Base-by-base conservation (phyloP, 2,329 filamentous ascomycete species). In the Alternaria solani region DNA sequence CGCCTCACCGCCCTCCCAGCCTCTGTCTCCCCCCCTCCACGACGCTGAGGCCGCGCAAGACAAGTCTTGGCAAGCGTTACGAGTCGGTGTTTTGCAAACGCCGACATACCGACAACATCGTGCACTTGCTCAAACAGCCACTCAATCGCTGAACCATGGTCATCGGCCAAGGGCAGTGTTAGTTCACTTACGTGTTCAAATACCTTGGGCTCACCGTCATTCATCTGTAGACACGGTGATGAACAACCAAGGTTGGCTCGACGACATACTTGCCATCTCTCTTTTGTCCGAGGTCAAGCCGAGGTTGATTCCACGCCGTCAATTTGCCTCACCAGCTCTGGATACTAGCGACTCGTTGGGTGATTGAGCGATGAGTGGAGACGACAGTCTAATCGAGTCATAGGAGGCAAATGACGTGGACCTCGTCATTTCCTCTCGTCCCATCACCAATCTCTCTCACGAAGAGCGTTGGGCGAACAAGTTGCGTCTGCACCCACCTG, bases 41-140 rank as follows among this genome's bases (percentile, higher is more conserved):
- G 8, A 12, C n/a, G 26, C 20, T 42, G 39, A 16, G 38, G 26
- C 43, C 46, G 42, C 53, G 51, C 51, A 53, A 53, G 36, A 20
- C 28, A 34, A 25, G 1, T 18, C 51, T 53, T 53, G 36, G 41
- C 51, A 56, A 47, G 30, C 28, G 41, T 54, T 47, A 46, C 46
- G 38, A 36, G 52, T 64, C 62, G 62, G 64, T 34, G 11, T 2
- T 34, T 38, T 4, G 5, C 42, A 55, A 57, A 8, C 42, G 36
- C 64, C 64, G 64, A 67, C 48, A 46, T 30, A 42, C 64, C 62
- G 62, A 65, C 26, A 34, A n/a, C 39, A 32, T 20, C 18, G 36
- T 36, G 46, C 46, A 25, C 46, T 49, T 20, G 32, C 46, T 20
- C 46, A 38, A 49, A 51, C 38, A 23, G 38, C 30, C 36, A 44